phyloP scores from a whole-genome alignment of 805 yeast genomes.

The Wickerhamomyces bovis region DNA sequence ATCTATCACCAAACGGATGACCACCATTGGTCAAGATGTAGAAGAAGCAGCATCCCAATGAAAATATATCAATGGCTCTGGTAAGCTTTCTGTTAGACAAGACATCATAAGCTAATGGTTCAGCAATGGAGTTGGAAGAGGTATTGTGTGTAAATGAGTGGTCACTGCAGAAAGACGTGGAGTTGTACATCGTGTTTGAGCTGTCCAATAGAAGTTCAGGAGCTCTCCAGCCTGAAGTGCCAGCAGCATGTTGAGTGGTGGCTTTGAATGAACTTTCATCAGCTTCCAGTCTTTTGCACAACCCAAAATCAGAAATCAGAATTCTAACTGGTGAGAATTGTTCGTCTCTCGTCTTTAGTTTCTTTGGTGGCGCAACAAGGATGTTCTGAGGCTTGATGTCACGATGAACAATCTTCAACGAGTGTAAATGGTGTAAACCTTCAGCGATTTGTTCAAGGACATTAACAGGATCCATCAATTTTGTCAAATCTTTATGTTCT shows the following conservation, averaged over 20 bases:
- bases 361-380: slow-evolving; percentile 67
- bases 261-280: slow-evolving; percentile 94
- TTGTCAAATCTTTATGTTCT: slow-evolving; percentile 32
- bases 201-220: slow-evolving; percentile 69
- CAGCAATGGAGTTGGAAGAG: slow-evolving; percentile 24
- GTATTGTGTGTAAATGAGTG: slow-evolving; percentile 15
- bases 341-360: slow-evolving; percentile 24
- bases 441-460: slow-evolving; percentile 70
- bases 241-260: slow-evolving; percentile 89
- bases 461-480: slow-evolving; percentile 42
- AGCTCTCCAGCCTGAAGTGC: slow-evolving; percentile 98
- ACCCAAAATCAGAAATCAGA: slow-evolving; percentile 91
- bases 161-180: slow-evolving; percentile 16
- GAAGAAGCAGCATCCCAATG: slow-evolving; percentile 90
- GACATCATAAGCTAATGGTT: slow-evolving; percentile 32
- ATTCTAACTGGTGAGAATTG: slow-evolving; percentile 49
- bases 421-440: slow-evolving; percentile 83
- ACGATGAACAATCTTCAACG: slow-evolving; percentile 87
- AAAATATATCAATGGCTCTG: slow-evolving; percentile 87
- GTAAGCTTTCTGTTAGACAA: slow-evolving; percentile 59
- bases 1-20: slow-evolving; percentile 95
- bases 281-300: slow-evolving; percentile 84
- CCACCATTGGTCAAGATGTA: slow-evolving; percentile 76
- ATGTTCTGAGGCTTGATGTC: slow-evolving; percentile 95
- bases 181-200: slow-evolving; percentile 9